These are phyloP conservation scores for Kondoa malvinella DNA, from an alignment of 768 basidiomycete species.

Conservation along the genomic window DNA sequence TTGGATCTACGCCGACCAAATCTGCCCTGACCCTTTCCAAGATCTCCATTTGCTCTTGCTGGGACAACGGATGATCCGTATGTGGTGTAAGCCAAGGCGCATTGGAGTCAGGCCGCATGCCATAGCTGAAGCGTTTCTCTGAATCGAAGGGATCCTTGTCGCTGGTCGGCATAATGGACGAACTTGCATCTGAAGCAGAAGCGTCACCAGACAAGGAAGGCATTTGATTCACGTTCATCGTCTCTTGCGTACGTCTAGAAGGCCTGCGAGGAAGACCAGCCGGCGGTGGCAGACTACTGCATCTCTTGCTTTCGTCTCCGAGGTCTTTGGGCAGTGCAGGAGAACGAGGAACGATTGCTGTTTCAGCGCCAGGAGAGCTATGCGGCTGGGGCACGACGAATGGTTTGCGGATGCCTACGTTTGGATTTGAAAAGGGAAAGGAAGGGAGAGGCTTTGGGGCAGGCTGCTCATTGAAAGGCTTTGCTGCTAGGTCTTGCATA, in stretches of 20 bases:
- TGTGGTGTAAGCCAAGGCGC: neutral
- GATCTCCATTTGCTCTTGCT: neutral
- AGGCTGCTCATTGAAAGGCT: neutral
- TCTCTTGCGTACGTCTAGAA: neutral
- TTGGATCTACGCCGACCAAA: neutral
- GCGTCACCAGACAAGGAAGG: neutral
- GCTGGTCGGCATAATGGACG: neutral
- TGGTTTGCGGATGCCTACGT: neutral
- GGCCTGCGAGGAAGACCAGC: neutral
- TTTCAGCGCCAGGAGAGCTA: neutral
- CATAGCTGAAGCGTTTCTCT: neutral
- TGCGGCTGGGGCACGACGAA: neutral
- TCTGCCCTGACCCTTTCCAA: neutral
- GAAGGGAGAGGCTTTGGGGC: neutral
- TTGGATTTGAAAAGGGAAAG: too few relatives aligned
- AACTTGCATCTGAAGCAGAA: neutral
- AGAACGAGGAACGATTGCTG: neutral
- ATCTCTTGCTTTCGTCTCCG: neutral
- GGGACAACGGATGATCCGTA: neutral
- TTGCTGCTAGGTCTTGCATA: neutral
- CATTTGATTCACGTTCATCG: neutral
- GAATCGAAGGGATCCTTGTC: neutral
- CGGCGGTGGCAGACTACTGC: neutral
- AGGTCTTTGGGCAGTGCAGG: neutral
- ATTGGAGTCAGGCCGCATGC: neutral